These are phyloP conservation scores for Xylariales sp. DNA, from an alignment of 2,329 filamentous ascomycete genomes.

Conservation along the genomic window DNA sequence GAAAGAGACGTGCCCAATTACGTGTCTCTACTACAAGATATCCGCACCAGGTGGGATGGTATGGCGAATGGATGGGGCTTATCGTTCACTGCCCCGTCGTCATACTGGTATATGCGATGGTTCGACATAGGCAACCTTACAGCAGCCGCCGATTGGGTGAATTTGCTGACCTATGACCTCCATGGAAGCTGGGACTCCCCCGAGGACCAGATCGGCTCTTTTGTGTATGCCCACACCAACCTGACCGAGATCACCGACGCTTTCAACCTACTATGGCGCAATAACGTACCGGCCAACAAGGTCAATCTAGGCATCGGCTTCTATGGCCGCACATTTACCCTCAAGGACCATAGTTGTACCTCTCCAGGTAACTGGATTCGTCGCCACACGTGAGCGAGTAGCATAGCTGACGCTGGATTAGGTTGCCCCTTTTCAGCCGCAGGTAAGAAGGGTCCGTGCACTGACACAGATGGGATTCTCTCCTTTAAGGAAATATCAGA, in stretches of 20 bases:
- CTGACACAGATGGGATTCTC: slow-evolving; percentile 33
- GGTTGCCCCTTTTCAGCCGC: slow-evolving; percentile 28
- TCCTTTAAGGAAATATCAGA: slow-evolving; percentile 36
- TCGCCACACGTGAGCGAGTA: slow-evolving; percentile 7
- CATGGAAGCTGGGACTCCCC: slow-evolving; percentile 53
- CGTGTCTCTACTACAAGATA: slow-evolving; percentile 12
- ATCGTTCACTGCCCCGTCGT: slow-evolving; percentile 20
- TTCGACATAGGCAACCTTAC: slow-evolving; percentile 15
- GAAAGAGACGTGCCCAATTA: slow-evolving; percentile 14
- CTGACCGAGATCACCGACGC: slow-evolving; percentile 54
- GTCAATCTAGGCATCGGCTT: slow-evolving; percentile 49
- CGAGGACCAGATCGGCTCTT: slow-evolving; percentile 44
- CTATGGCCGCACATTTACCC: slow-evolving; percentile 50
- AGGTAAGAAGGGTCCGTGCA: slow-evolving; percentile 28
- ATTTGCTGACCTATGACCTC: slow-evolving; percentile 55
- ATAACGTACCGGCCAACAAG: slow-evolving; percentile 51
- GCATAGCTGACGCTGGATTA: slow-evolving; percentile 7
- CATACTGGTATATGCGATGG: slow-evolving; percentile 30
- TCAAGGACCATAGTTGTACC: slow-evolving; percentile 40
- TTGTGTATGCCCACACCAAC: slow-evolving; percentile 54
- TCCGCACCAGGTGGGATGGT: slow-evolving; percentile 20
- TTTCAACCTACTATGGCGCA: slow-evolving; percentile 57
- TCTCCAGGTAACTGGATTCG: slow-evolving; percentile 19
- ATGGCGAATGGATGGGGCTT: slow-evolving; percentile 20
- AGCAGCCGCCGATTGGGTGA: slow-evolving; percentile 44